Evolutionary conservation across 192 early-diverging fungal species (phyloP).

Genomic region (Umbelopsis sp.): DNA sequence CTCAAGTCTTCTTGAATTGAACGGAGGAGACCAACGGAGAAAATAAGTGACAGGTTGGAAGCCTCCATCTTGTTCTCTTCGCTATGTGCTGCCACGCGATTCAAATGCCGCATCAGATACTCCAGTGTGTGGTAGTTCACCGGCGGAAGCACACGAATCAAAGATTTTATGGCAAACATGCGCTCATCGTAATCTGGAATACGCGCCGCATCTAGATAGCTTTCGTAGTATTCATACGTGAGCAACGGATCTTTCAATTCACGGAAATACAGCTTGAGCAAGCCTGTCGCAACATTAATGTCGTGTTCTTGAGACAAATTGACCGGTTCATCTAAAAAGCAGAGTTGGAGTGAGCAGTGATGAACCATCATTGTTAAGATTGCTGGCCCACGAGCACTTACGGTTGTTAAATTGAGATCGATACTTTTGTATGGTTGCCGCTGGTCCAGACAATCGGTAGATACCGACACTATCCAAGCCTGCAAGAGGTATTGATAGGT

Average conservation of each 20-base stretch:
- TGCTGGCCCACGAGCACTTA: constrained; percentile 17
- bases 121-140: constrained; percentile 61
- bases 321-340: constrained; percentile 25
- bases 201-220: constrained; percentile 68
- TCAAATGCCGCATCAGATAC: constrained; percentile 67
- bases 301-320: constrained; percentile 64
- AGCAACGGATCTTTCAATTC: constrained; percentile 72
- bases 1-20: constrained; percentile 54
- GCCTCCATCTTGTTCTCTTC: constrained; percentile 88
- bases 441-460: constrained; percentile 72
- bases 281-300: constrained; percentile 67
- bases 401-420: constrained; percentile 60
- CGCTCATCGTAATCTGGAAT: constrained; percentile 69
- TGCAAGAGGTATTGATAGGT: neutral
- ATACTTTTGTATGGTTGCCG: constrained; percentile 67
- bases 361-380: neutral
- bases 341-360: neutral
- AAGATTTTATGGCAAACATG: constrained; percentile 65
- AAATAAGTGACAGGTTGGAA: constrained; percentile 88
- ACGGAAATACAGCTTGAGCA: constrained; percentile 78
- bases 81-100: constrained; percentile 64
- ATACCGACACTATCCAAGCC: constrained; percentile 73
- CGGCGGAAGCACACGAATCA: constrained; percentile 67
- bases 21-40: constrained; percentile 79
- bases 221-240: constrained; percentile 69